Conservation (phyloP, 352 stramenopile genomes). For the Phytopythium oedochilum region DNA sequence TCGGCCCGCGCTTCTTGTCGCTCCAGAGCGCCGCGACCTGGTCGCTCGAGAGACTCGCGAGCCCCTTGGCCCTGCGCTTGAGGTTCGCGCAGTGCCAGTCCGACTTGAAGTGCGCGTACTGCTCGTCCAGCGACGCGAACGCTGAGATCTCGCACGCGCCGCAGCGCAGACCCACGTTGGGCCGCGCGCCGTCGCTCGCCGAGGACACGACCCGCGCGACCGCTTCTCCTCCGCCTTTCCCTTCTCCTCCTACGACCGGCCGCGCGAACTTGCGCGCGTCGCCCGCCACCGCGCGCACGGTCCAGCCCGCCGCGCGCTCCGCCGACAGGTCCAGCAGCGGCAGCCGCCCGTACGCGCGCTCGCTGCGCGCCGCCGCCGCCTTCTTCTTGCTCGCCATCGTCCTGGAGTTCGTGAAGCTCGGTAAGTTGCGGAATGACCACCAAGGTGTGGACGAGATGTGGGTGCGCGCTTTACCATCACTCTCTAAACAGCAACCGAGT, state of each 20-base stretch:
- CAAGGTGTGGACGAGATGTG: too few relatives aligned
- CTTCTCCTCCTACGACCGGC: conserved; percentile 1
- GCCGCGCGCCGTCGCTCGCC: conserved; percentile 26
- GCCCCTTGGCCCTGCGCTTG: conserved; percentile 62
- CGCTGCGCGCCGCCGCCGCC: conserved; percentile 7
- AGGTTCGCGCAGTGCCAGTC: conserved; percentile 79
- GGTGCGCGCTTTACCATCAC: background rate
- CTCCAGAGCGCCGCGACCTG: conserved; percentile 26
- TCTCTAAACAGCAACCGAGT: background rate
- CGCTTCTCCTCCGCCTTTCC: conserved; percentile 6
- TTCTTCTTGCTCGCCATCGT: conserved; percentile 10
- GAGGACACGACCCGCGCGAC: conserved; percentile 26
- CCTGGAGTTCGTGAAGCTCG: too few relatives aligned
- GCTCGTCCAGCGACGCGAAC: conserved; percentile 75
- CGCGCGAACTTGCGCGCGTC: conserved; percentile 44
- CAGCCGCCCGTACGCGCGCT: conserved; percentile 58
- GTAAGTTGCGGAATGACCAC: conserved; percentile 14
- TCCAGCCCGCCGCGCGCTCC: conserved; percentile 44
- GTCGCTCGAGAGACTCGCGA: conserved; percentile 31
- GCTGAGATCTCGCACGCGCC: conserved; percentile 59
- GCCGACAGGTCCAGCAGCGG: conserved; percentile 51
- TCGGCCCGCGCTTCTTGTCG: background rate
- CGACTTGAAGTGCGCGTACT: conserved; percentile 85
- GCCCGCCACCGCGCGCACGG: conserved; percentile 51
- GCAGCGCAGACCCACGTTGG: conserved; percentile 56